Base-by-base conservation (phyloP, 1,139 yeast genomes). In the Nakaseomyces kungkrabaensis region DNA sequence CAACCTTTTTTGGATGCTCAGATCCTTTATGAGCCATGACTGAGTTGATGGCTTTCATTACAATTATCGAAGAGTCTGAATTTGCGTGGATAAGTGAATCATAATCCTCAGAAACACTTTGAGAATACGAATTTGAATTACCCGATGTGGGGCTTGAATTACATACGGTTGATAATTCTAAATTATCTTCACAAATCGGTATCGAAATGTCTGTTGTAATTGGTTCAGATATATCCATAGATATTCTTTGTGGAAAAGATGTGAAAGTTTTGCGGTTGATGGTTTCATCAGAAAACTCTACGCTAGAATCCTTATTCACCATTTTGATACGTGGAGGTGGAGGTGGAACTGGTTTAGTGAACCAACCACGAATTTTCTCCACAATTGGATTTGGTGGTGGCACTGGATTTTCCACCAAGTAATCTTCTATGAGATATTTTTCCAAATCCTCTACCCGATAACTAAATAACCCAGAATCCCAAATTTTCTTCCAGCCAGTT, bases 281-380 rank as follows among this genome's bases (percentile, higher is more conserved):
- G 5, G 44, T 41, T 10, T 27, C 33, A 41, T 41, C 44, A 27
- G 44, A 41, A 41, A 41, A 41, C 13, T 41, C 44, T n/a, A 27
- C 34, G 27, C 44, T 41, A 7, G 44, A 41, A 29, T 41, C 44
- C n/a, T 41, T 41, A 22, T 41, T 41, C 7, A 41, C 22, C 44
- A 41, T 41, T 13, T 5, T 7, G n/a, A 41, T 41, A 27, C 34
- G 8, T 27, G 44, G 44, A 7, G 44, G 44, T n/a, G 25, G 34
- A 4, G 24, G n/a, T 13, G 24, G 6, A 13, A 13, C 25, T n/a
- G 33, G 25, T 13, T 41, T 29, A 13, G 33, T 13, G 13, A 41
- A 41, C 44, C 44, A 41, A 41, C 34, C 24, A n/a, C 34, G 24
- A n/a, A 41, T 22, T 29, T 13, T 41, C 10, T 27, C 25, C 11